Evolutionary conservation across 169 alveolate species (phyloP).

Genomic region (Plasmodium relictum): DNA sequence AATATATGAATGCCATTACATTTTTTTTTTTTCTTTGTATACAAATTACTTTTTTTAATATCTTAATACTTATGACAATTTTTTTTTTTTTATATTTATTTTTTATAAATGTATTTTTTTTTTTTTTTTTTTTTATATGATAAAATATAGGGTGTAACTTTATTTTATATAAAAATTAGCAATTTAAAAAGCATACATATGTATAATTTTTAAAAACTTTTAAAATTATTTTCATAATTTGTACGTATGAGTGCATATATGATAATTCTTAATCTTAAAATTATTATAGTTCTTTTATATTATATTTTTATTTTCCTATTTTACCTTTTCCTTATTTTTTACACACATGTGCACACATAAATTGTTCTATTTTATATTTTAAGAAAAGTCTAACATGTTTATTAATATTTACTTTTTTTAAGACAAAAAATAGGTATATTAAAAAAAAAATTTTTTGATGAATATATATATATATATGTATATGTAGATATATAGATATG

Average conservation of each 20-base stretch:
- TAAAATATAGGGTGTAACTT: neutral
- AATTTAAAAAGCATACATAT: neutral
- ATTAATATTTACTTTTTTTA: neutral
- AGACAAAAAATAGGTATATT: neutral
- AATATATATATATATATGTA: conserved; percentile 7
- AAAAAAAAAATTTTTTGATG: neutral
- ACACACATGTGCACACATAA: conserved; percentile 1
- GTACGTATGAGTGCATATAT: no score
- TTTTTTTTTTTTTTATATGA: conserved; percentile 8
- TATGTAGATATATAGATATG: neutral
- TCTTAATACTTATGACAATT: neutral
- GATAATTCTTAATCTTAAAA: neutral
- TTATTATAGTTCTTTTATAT: neutral
- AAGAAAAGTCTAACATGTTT: neutral
- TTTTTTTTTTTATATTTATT: neutral
- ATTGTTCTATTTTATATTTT: neutral
- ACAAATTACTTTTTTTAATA: neutral
- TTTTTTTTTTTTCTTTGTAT: neutral
- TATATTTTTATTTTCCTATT: neutral
- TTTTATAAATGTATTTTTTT: conserved; percentile 5
- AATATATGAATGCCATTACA: neutral
- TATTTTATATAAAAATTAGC: neutral
- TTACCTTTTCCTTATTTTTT: neutral
- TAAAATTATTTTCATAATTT: no score
- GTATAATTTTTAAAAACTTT: neutral